Evolutionary conservation across 2,329 filamentous ascomycete species (phyloP), one percentile per base, ranked within the genome.

Genomic region (Trichophyton verrucosum): DNA sequence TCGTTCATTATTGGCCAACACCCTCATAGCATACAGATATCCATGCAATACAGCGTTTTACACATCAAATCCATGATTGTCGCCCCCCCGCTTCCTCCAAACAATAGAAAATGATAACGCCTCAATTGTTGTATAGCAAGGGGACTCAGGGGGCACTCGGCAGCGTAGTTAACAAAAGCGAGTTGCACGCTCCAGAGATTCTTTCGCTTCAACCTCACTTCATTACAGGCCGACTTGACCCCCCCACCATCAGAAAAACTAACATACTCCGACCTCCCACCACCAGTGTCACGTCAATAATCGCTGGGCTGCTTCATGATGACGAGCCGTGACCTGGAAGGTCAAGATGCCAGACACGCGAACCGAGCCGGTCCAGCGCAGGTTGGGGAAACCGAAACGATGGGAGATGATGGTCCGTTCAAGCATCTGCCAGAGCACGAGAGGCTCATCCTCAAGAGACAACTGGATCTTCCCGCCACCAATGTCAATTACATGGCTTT

Each of bases 361-460:
- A 42, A 42, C 38, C 13, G 9, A 40, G 38, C 15, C 38, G 38
- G 9, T 4, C 15, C 38, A 42, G 13, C 2, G 9, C 38, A 3
- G 38, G 13, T 6, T 42, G 13, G 38, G 38, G 38, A 2, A 3
- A 64, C 63, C 30, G 69, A 68, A 15, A 61, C 66, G 13, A 65
- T 71, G 40, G 66, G 68, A 9, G 76, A 78, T 47, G 68, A 75
- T 3, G 76, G 81, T 57, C 75, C 78, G 33, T 86, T 82, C 68
- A 75, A 75, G 27, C 82, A 88, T 70, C 77, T 91, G 2, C 81
- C 86, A 1, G 72, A 80, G 5, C 70, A 85, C 60, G 86, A 91
- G 72, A 84, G 81, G 60, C 77, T 80, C 24, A 81, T 91, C 60
- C 75, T 92, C 63, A 84, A 80, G 70, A 78, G 76, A 61, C 88